Conservation (phyloP, 805 yeast genomes). For the Ogataea sp. region DNA sequence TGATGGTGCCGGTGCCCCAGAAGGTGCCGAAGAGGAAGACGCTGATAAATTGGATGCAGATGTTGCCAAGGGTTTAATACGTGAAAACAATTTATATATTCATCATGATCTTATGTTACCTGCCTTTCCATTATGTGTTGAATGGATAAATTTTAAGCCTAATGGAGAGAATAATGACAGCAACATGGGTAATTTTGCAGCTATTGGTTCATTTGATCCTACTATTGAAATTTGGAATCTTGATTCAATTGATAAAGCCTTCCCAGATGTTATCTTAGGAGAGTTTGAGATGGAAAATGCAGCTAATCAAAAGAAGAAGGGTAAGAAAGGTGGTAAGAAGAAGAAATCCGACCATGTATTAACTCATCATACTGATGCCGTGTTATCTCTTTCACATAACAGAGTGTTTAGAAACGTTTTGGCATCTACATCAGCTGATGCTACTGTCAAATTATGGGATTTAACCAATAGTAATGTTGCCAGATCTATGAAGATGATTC, state of each 20-base stretch:
- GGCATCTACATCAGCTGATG: constrained; percentile 93
- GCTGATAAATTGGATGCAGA: constrained; percentile 60
- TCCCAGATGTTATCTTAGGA: constrained; percentile 90
- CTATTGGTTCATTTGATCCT: constrained; percentile 95
- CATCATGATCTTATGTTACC: constrained; percentile 98
- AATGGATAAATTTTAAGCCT: constrained; percentile 82
- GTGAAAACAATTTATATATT: constrained; percentile 76
- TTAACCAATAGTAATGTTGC: constrained; percentile 67
- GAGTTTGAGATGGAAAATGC: constrained; percentile 45
- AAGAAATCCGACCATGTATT: constrained; percentile 42
- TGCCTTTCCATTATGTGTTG: constrained; percentile 92
- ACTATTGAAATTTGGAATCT: constrained; percentile 96
- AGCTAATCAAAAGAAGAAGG: constrained; percentile 29
- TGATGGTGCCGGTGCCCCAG: constrained; percentile 83
- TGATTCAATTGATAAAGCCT: constrained; percentile 86
- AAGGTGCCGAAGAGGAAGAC: constrained; percentile 56
- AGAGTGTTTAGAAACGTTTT: constrained; percentile 72
- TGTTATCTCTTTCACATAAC: constrained; percentile 80
- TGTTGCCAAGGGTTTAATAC: constrained; percentile 60
- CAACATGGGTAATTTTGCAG: constrained; percentile 83
- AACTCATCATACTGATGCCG: constrained; percentile 90
- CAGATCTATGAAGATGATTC: constrained; percentile 64
- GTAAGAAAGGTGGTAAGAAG: constrained; percentile 40
- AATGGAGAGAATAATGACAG: constrained; percentile 32
- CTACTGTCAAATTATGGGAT: constrained; percentile 95